These are phyloP conservation scores for Madurella mycetomatis DNA, from an alignment of 2,329 filamentous ascomycete species.

Conservation along the genomic window DNA sequence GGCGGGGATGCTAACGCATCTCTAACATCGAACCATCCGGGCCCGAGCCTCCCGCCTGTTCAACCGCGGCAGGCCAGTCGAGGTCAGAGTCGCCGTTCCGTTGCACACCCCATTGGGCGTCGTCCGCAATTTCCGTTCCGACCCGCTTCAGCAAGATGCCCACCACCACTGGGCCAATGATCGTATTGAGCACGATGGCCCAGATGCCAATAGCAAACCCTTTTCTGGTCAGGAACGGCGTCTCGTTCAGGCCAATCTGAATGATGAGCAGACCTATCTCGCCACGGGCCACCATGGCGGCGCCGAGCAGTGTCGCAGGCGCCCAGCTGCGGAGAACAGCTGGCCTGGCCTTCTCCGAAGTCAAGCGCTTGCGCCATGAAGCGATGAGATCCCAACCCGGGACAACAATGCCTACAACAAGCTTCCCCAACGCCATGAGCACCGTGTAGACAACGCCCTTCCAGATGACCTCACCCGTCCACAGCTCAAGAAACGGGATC, in stretches of 20 bases:
- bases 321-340: slow-evolving; percentile 43
- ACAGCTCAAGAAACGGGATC: slow-evolving; percentile 69
- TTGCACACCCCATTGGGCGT: slow-evolving; percentile 22
- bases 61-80: not conserved
- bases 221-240: slow-evolving; percentile 19
- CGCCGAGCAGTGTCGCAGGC: slow-evolving; percentile 60
- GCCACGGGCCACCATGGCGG: slow-evolving; percentile 69
- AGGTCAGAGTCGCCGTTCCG: slow-evolving; percentile 1
- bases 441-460: slow-evolving; percentile 66
- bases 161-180: slow-evolving; percentile 46
- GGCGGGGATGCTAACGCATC: not conserved
- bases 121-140: slow-evolving; percentile 14
- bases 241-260: slow-evolving; percentile 26
- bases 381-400: slow-evolving; percentile 23
- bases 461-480: slow-evolving; percentile 61
- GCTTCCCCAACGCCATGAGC: slow-evolving; percentile 63
- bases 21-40: not conserved
- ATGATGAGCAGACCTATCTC: slow-evolving; percentile 75
- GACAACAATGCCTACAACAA: slow-evolving; percentile 55
- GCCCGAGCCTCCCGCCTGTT: not conserved
- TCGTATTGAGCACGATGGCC: slow-evolving; percentile 53
- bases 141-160: slow-evolving; percentile 40
- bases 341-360: not conserved
- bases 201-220: slow-evolving; percentile 50
- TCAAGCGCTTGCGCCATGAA: not conserved